phyloP scores from a whole-genome alignment of 2,329 filamentous ascomycete species.

The Nothophaeocryptopus gaeumannii region DNA sequence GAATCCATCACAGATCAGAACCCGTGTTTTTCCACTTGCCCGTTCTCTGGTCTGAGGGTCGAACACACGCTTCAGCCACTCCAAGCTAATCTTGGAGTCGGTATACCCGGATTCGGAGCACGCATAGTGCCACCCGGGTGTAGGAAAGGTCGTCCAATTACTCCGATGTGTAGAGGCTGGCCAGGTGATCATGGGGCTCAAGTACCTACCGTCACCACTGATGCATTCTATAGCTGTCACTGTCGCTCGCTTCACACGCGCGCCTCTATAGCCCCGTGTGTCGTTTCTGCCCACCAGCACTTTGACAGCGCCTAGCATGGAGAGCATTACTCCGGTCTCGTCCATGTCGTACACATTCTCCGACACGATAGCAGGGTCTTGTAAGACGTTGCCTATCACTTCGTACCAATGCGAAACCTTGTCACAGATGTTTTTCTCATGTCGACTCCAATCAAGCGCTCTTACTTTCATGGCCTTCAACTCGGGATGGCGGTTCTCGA shows the following conservation, averaged over 20 bases:
- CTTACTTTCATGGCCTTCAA: conserved; percentile 29
- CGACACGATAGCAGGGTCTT: conserved; percentile 25
- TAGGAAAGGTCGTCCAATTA: no score
- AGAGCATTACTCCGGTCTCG: conserved; percentile 36
- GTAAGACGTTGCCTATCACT: conserved; percentile 30
- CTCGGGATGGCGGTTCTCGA: conserved; percentile 28
- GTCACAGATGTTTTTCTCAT: conserved; percentile 29
- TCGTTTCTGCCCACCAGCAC: conserved; percentile 33
- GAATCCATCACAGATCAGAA: conserved; percentile 40
- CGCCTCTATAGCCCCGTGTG: conserved; percentile 26
- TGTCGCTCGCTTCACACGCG: conserved; percentile 26
- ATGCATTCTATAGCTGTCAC: conserved; percentile 13
- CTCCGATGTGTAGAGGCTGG: no score
- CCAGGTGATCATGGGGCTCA: no score
- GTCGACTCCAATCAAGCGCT: conserved; percentile 30
- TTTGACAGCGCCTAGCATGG: conserved; percentile 30
- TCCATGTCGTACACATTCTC: conserved; percentile 40
- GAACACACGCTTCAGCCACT: conserved; percentile 39
- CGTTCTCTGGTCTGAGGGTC: conserved; percentile 34
- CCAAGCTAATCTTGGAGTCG: conserved; percentile 27
- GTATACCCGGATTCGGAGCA: neutral
- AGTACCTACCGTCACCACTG: no score
- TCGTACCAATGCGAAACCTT: conserved; percentile 33
- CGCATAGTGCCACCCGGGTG: no score
- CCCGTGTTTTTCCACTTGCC: conserved; percentile 33